Evolutionary conservation across 495 filamentous ascomycete genomes (phyloP).

Genomic region (Penicillium angulare): DNA sequence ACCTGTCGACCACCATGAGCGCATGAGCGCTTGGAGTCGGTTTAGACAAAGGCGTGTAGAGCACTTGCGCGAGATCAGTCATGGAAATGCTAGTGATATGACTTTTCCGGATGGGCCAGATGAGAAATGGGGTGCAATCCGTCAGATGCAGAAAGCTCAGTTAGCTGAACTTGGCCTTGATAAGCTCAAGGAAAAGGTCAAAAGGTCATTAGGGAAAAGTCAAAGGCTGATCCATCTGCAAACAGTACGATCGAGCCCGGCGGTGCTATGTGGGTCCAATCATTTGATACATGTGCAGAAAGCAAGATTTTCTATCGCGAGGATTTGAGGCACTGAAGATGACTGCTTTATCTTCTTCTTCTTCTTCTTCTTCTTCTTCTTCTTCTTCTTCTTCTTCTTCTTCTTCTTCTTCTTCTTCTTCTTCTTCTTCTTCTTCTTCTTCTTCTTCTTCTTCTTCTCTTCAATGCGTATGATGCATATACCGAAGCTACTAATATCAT

Average conservation of each 20-base stretch:
- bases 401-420: neutral
- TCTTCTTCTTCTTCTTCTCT: neutral
- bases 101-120: slow-evolving; percentile 14
- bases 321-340: neutral
- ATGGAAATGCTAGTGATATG: slow-evolving; percentile 15
- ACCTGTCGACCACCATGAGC: slow-evolving; percentile 5
- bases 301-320: slow-evolving; percentile 2
- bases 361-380: neutral
- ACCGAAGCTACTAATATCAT: too few relatives aligned
- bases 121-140: slow-evolving; percentile 12
- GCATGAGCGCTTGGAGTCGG: slow-evolving; percentile 11
- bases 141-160: slow-evolving; percentile 10
- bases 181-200: slow-evolving; percentile 12
- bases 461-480: too few relatives aligned
- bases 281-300: slow-evolving; percentile 9
- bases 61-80: slow-evolving; percentile 11
- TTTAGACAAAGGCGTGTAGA: slow-evolving; percentile 15
- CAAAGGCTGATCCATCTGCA: slow-evolving; percentile 12
- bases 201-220: slow-evolving; percentile 12
- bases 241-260: slow-evolving; percentile 19
- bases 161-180: slow-evolving; percentile 14
- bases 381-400: too few relatives aligned
- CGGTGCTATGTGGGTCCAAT: slow-evolving; percentile 16
- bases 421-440: neutral
- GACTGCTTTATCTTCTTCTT: neutral